Evolutionary conservation across 352 stramenopile species (phyloP), one percentile per base, ranked within the genome.

Genomic region (Globisporangium megalacanthum): DNA sequence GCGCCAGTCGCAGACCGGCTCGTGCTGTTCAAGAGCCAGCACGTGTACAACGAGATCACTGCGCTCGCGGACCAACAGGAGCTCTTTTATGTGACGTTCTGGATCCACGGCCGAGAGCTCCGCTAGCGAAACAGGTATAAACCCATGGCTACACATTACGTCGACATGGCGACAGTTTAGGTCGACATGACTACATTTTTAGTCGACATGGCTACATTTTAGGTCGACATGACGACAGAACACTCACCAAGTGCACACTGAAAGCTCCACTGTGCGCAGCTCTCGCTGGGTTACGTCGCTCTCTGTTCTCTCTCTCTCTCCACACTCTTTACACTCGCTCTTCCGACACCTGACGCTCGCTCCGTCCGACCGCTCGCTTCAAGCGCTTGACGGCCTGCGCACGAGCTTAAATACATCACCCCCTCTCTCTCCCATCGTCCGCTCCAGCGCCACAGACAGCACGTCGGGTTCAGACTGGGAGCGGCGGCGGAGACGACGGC

Each of bases 21-120:
- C 7, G 65, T 93, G 13, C 20, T 89, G 8, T 92, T 89, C 57
- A 63, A 77, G 51, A 94, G 84, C 57, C 81, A 81, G 49, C 60
- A 53, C 1, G 79, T 93, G 25, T 56, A 84, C 31, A 89, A 93
- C 52, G 73, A 87, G 64, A 86, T 95, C 53, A 75, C 68, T 29
- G 29, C 49, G 6, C 10, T 41, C 39, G 44, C 44, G 1, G 61
- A 64, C 1, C 48, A 46, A 1, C 47, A 73, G 31, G 65, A 75
- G 14, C 68, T 89, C 17, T 77, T 85, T 36, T 90, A 80, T 41
- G 54, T 94, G 25, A 77, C 72, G n/a, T 92, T 92, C 57, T 94
- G 82, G 75, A 89, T 94, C 63, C 82, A 92, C 54, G 86, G 86
- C n/a, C 72, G 77, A 58, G 66, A 63, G 41, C 35, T 87, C 8